These are phyloP conservation scores for Chalciporus pseudorubinellus DNA, from an alignment of 768 basidiomycete genomes.

Conservation along the genomic window DNA sequence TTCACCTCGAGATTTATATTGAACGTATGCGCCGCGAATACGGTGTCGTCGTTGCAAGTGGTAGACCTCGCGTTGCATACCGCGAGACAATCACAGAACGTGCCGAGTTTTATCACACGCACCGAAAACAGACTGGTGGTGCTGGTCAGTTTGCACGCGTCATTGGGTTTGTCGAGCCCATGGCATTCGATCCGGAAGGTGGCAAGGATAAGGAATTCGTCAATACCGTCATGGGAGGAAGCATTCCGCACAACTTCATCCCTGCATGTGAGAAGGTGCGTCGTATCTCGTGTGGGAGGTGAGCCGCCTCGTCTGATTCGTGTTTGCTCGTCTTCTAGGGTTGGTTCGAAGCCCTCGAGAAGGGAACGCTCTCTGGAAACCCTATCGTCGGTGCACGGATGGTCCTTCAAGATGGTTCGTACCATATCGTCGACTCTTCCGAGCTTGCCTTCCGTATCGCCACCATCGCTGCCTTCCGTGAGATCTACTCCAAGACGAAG, in stretches of 20 bases:
- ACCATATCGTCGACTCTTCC: constrained; percentile 93
- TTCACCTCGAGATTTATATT: constrained; percentile 98
- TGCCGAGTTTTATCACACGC: constrained; percentile 84
- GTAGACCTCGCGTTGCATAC: constrained; percentile 95
- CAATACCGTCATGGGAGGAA: constrained; percentile 87
- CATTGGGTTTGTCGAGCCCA: constrained; percentile 86
- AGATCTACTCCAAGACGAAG: constrained; percentile 73
- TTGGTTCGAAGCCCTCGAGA: constrained; percentile 91
- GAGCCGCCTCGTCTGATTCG: neutral
- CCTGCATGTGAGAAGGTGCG: constrained; percentile 91
- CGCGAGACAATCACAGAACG: constrained; percentile 88
- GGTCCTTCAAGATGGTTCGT: constrained; percentile 87
- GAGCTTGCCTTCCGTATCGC: constrained; percentile 94
- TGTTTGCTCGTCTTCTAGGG: constrained; percentile 49
- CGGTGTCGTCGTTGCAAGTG: constrained; percentile 87
- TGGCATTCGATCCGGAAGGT: constrained; percentile 69
- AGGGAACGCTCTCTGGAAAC: constrained; percentile 87
- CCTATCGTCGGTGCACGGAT: constrained; percentile 82
- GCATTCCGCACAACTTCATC: constrained; percentile 87
- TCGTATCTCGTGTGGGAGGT: neutral
- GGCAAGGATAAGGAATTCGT: constrained; percentile 85
- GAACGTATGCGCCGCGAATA: constrained; percentile 99
- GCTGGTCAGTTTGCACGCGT: constrained; percentile 96
- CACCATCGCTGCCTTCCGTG: constrained; percentile 89
- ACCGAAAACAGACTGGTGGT: constrained; percentile 98